Evolutionary conservation across 352 stramenopile species (phyloP).

Genomic region (Phytophthora boehmeriae): DNA sequence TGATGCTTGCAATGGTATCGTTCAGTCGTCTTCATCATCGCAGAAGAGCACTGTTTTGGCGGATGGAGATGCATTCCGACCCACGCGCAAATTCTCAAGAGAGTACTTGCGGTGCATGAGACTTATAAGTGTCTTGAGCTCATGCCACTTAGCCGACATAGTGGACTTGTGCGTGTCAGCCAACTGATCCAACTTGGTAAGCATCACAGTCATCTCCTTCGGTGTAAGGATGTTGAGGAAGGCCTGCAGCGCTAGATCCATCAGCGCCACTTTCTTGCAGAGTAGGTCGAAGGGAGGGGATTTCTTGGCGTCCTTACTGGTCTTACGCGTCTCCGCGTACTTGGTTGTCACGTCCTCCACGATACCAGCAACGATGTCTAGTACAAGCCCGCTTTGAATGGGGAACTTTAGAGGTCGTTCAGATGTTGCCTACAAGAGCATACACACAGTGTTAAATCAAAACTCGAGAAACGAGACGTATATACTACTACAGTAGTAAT

Average conservation of each 20-base stretch:
- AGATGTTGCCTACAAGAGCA: conserved; percentile 35
- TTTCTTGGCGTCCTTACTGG: conserved; percentile 38
- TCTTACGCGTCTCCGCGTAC: conserved; percentile 64
- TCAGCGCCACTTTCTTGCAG: conserved; percentile 84
- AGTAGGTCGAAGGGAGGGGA: conserved; percentile 70
- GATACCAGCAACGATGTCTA: conserved; percentile 82
- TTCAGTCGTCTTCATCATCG: conserved; percentile 32
- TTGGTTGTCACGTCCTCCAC: conserved; percentile 79
- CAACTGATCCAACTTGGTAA: conserved; percentile 75
- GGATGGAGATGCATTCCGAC: conserved; percentile 41
- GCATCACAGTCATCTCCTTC: conserved; percentile 70
- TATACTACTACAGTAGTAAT: conserved; percentile 4
- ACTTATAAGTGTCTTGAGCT: conserved; percentile 85
- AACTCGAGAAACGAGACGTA: neutral
- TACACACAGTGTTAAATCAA: neutral
- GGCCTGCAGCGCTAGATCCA: conserved; percentile 81
- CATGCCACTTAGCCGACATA: conserved; percentile 85
- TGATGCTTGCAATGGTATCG: neutral
- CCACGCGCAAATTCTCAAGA: conserved; percentile 75
- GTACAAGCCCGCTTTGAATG: conserved; percentile 73
- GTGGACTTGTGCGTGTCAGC: conserved; percentile 78
- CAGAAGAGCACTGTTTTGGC: conserved; percentile 55
- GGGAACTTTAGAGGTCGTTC: conserved; percentile 83
- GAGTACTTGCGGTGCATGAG: conserved; percentile 89
- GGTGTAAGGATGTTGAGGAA: conserved; percentile 79